Base-by-base conservation (phyloP, 2,329 filamentous ascomycete species). In the Claviceps citrina region DNA sequence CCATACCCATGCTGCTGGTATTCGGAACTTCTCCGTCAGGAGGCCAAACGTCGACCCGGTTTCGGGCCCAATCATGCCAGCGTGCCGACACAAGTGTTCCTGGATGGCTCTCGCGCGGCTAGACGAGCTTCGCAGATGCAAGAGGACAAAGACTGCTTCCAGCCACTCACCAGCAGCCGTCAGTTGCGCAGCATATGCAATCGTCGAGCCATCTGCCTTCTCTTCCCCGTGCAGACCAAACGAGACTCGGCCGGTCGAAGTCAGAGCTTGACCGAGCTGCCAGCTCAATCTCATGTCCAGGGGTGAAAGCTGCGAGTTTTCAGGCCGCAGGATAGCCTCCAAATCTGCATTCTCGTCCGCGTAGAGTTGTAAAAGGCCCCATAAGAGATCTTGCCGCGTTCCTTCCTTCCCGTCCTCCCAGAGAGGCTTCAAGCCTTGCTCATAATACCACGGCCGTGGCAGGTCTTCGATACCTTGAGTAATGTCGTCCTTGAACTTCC, bases 341-440 rank as follows among this genome's bases (percentile, higher is more conserved):
- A 93, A 56, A 36, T 71, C 66, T 32, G 62, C 66, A 10, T 63
- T 54, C 8, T 63, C 60, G n/a, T 74, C 65, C 1, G 84, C 74
- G 51, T 86, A 93, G 4, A 93, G 67, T 55, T 84, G 84, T 37
- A 98, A 63, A 0, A 98, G 70, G 10, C 85, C 82, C 81, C 89
- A 94, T 1, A 96, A 67, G 7, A 93, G 68, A 54, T 93, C 86
- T 53, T 91, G 77, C 31, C 78, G 71, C 22, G 64, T 60, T 20
- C 72, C 67, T 10, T 68, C 64, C 38, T 75, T 62, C 3, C 65
- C 61, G 45, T 82, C 76, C 15, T 74, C 63, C 71, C 79, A 83
- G 24, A 75, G 57, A 32, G 70, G 62, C 13, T 68, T 61, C 36
- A 73, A 65, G 6, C 68, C 68, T 44, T 77, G 66, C 44, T 81